Conservation (phyloP, 1,284 basidiomycete species). For the Boletus semigastroideus region DNA sequence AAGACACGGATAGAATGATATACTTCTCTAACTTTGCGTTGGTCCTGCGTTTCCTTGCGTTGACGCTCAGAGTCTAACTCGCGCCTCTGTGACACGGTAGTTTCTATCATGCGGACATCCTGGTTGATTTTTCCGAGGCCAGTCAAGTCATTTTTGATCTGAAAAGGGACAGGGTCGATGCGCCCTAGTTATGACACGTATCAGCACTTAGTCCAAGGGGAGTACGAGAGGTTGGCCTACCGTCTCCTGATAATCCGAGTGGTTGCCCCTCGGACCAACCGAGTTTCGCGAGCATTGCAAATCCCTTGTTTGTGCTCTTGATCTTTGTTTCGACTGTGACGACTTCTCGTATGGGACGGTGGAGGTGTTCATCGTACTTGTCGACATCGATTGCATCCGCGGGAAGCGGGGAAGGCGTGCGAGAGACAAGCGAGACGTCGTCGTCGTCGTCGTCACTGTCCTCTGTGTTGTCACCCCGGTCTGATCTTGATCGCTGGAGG, state of each 20-base stretch:
- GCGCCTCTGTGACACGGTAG: conserved; percentile 76
- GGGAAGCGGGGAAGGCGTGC: conserved; percentile 60
- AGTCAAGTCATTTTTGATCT: conserved; percentile 71
- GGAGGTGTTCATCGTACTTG: conserved; percentile 67
- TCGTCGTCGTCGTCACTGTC: conserved; percentile 63
- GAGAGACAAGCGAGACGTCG: conserved; percentile 67
- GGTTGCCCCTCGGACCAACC: conserved; percentile 80
- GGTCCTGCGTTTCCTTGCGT: conserved; percentile 73
- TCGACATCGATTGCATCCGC: conserved; percentile 55
- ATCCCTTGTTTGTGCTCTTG: conserved; percentile 74
- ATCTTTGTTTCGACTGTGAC: conserved; percentile 79
- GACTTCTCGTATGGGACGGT: conserved; percentile 52
- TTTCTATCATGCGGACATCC: conserved; percentile 78
- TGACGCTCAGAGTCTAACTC: conserved; percentile 76
- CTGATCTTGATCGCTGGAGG: conserved; percentile 58
- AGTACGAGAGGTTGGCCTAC: conserved; percentile 36
- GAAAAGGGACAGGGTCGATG: conserved; percentile 77
- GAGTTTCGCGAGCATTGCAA: conserved; percentile 73
- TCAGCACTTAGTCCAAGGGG: background rate
- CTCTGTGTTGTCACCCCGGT: conserved; percentile 38
- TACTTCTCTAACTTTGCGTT: conserved; percentile 70
- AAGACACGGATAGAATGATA: background rate
- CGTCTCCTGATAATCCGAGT: conserved; percentile 71
- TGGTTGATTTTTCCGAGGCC: conserved; percentile 76
- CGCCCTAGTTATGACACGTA: conserved; percentile 49